These are phyloP conservation scores for Moesziomyces sp. DNA, from an alignment of 1,284 basidiomycete species.

Conservation along the genomic window DNA sequence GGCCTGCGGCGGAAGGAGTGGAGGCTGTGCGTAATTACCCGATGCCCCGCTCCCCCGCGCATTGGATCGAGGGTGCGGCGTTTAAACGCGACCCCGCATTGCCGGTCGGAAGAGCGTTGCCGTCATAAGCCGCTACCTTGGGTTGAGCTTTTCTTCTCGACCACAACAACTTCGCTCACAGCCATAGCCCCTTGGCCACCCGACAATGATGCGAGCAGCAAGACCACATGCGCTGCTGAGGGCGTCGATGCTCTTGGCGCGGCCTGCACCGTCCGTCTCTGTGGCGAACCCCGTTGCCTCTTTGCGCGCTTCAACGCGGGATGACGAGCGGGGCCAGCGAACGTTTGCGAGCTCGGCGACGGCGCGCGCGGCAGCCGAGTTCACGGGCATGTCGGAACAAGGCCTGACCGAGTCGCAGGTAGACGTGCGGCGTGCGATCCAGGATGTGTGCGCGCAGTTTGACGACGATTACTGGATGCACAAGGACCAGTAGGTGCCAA, in stretches of 20 bases:
- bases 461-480: conserved; percentile 50
- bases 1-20: not conserved
- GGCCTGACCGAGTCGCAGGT: conserved; percentile 51
- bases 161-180: no score
- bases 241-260: no score
- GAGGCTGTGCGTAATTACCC: conserved; percentile 20
- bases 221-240: no score
- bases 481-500: conserved; percentile 23
- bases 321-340: not conserved
- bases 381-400: conserved; percentile 44
- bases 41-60: not conserved
- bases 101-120: no score
- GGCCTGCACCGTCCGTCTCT: no score
- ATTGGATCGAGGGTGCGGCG: conserved; percentile 5
- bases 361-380: conserved; percentile 7
- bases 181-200: no score
- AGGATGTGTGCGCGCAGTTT: conserved; percentile 36
- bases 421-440: conserved; percentile 47
- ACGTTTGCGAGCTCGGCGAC: conserved; percentile 4
- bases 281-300: no score
- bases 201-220: no score
- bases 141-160: no score
- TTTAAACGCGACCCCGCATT: conserved; percentile 2
- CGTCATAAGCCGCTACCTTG: no score
- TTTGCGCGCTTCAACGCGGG: no score